phyloP scores from a whole-genome alignment of 2,329 filamentous ascomycete species.

The Penicillium hesseltinei region DNA sequence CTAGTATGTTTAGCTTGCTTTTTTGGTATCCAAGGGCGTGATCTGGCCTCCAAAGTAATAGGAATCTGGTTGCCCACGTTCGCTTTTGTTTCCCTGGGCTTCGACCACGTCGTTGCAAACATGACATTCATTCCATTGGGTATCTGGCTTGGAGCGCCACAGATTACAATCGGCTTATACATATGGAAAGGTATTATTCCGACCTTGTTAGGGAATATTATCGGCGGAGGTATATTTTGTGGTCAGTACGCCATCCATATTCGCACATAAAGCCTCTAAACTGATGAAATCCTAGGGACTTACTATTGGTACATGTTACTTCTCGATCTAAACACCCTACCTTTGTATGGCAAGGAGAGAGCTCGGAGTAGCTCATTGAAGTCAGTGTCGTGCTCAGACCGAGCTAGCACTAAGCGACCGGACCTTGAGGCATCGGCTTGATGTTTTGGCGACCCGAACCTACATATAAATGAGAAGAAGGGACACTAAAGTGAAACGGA shows the following conservation, averaged over 20 bases:
- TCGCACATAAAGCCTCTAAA: neutral
- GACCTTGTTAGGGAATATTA: conserved; percentile 52
- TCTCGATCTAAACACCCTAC: conserved; percentile 20
- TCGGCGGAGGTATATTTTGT: conserved; percentile 55
- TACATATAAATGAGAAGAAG: neutral
- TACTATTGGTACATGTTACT: conserved; percentile 53
- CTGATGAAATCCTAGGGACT: conserved; percentile 20
- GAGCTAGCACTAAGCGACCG: neutral
- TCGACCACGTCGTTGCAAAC: conserved; percentile 59
- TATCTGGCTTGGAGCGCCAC: conserved; percentile 50
- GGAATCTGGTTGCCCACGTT: conserved; percentile 59
- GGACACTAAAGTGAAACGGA: neutral
- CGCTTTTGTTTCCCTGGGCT: conserved; percentile 53
- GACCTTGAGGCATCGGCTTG: neutral
- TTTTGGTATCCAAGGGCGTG: conserved; percentile 46
- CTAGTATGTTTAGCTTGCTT: conserved; percentile 56
- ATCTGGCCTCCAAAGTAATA: conserved; percentile 54
- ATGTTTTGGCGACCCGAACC: neutral
- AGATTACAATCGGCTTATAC: conserved; percentile 51
- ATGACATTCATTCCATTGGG: conserved; percentile 56
- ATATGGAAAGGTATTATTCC: conserved; percentile 60
- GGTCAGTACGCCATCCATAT: conserved; percentile 29
- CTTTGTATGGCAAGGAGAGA: conserved; percentile 16
- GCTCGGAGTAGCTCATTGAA: neutral
- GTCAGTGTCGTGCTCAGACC: neutral